Percentiles rank a stretch among this genome's conserved stretches.
Conservation (phyloP, 2,329 filamentous ascomycete genomes). For the Penicillium oxalicum region DNA sequence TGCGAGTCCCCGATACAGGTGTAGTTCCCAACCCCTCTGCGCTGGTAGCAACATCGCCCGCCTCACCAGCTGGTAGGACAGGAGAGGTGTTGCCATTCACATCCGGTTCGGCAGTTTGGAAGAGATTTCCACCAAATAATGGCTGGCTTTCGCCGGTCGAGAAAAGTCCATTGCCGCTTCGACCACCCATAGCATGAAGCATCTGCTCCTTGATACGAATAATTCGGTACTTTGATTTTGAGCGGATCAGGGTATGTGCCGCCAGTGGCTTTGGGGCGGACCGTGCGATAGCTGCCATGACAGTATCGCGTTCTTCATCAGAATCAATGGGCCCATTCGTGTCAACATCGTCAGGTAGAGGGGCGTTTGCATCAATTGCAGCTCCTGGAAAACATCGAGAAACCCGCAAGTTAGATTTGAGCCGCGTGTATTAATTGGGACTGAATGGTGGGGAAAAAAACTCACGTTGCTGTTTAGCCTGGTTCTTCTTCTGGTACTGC, state of each 20-base stretch:
- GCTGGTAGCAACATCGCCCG: slow-evolving; percentile 14
- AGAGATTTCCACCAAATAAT: slow-evolving; percentile 28
- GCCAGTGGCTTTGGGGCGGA: slow-evolving; percentile 75
- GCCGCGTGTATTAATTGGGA: slow-evolving; percentile 3
- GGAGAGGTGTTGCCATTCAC: slow-evolving; percentile 17
- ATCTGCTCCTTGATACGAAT: slow-evolving; percentile 61
- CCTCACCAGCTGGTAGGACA: slow-evolving; percentile 16
- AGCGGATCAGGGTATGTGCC: slow-evolving; percentile 52
- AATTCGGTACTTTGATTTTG: slow-evolving; percentile 52
- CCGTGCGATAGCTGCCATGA: slow-evolving; percentile 72
- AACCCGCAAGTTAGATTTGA: slow-evolving; percentile 12
- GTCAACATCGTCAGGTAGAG: slow-evolving; percentile 78
- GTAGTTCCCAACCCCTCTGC: slow-evolving; percentile 9
- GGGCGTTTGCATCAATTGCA: slow-evolving; percentile 88
- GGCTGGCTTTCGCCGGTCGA: slow-evolving; percentile 31
- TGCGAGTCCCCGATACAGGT: slow-evolving; percentile 4
- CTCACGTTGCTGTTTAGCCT: slow-evolving; percentile 93
- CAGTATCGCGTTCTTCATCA: slow-evolving; percentile 84
- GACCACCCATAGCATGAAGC: slow-evolving; percentile 52
- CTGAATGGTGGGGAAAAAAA: slow-evolving; percentile 17
- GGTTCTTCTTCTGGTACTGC: slow-evolving; percentile 94
- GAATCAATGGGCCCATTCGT: slow-evolving; percentile 78
- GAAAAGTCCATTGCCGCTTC: slow-evolving; percentile 42
- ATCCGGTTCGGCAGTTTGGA: slow-evolving; percentile 27
- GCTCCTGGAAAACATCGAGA: slow-evolving; percentile 58